Evolutionary conservation across 2,329 filamentous ascomycete genomes (phyloP).

Genomic region (Zopfia rhizophila): DNA sequence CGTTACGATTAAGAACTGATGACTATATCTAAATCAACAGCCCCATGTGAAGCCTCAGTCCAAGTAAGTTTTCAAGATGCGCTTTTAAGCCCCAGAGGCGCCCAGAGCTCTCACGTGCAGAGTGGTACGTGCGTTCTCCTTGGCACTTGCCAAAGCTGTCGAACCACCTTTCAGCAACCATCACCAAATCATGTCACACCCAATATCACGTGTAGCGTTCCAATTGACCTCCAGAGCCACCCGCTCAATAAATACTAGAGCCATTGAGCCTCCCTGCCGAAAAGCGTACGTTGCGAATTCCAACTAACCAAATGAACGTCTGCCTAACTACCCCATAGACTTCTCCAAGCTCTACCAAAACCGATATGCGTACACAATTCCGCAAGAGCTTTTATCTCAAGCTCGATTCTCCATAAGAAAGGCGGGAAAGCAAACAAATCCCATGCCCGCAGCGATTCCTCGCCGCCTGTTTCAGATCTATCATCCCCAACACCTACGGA

Average conservation of each 20-base stretch:
- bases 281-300: conserved; percentile 32
- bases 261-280: conserved; percentile 38
- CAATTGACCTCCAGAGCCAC: conserved; percentile 28
- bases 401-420: conserved; percentile 60
- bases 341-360: conserved; percentile 21
- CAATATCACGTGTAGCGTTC: conserved; percentile 34
- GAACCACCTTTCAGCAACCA: too few relatives aligned
- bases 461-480: conserved; percentile 39
- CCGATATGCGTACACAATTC: conserved; percentile 16
- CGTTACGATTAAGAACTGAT: too few relatives aligned
- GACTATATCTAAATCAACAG: too few relatives aligned
- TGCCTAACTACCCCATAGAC: too few relatives aligned
- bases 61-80: too few relatives aligned
- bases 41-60: too few relatives aligned
- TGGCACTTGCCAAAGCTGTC: too few relatives aligned
- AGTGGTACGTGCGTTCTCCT: too few relatives aligned
- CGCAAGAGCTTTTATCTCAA: conserved; percentile 55
- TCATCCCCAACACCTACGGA: conserved; percentile 50
- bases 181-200: conserved; percentile 41
- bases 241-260: conserved; percentile 20
- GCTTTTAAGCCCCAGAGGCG: too few relatives aligned
- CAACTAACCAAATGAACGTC: conserved; percentile 12
- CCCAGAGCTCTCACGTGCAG: too few relatives aligned
- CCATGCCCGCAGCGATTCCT: conserved; percentile 46
- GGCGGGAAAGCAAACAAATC: conserved; percentile 62